Evolutionary conservation across 352 stramenopile species (phyloP), one percentile per base, ranked within the genome.

Genomic region (Globisporangium rhizosaccharum): DNA sequence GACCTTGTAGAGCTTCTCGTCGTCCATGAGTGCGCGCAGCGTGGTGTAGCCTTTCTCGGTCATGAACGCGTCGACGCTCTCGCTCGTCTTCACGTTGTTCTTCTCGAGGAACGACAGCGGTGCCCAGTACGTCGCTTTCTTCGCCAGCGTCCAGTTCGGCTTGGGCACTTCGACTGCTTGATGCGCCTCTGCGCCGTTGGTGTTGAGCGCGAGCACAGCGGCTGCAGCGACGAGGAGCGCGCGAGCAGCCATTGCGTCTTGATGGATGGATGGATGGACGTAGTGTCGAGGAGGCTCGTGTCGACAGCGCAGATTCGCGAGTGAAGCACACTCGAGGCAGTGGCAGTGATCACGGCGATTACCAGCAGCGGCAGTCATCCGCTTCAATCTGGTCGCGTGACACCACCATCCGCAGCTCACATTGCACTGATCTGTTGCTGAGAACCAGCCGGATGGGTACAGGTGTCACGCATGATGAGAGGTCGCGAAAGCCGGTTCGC

Each of bases 91-190:
- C 39, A 64, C 61, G 36, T 63, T 56, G 30, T 73, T 66, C 41
- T 68, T 67, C 63, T 73, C 67, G 18, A 73, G 63, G 54, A 67
- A 67, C 45, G 66, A 65, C 41, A 70, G 55, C n/a, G 66, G 66
- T 0, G 58, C 58, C 51, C 52, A 64, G 42, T 64, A 59, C 45
- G 51, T 64, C 17, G 51, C 58, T 23, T 64, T 64, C 51, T 64
- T 59, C 30, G 58, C 12, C n/a, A 59, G 17, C 15, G 58, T 64
- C 51, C 52, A 64, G 42, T 57, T 64, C 4, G 58, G 58, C 41
- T 51, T 52, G 26, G 58, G 58, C n/a, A 64, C 51, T 25, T 59
- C 51, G 18, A 64, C 58, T 6, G 52, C 51, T 42, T 64, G 58
- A 33, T 64, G 58, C 30, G 58, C 58, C 9, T 46, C 20, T 12